These are phyloP conservation scores for Viridothelium virens DNA, from an alignment of 495 filamentous ascomycete genomes.

Conservation along the genomic window DNA sequence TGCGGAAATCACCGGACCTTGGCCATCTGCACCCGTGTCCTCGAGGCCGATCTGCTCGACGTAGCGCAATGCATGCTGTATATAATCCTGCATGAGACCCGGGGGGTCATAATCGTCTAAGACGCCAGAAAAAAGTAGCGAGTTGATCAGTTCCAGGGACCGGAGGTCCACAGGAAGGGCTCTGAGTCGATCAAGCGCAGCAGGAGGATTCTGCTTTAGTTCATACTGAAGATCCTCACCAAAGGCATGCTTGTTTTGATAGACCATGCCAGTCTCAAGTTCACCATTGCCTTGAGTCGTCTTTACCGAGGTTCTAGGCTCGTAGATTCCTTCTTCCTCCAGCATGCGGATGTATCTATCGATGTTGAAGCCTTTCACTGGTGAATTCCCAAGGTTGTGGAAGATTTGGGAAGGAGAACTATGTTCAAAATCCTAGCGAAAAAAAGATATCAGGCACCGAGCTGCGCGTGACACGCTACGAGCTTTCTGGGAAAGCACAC, in stretches of 20 bases:
- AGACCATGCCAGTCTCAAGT: not conserved
- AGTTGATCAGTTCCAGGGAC: constrained; percentile 35
- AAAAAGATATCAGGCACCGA: not conserved
- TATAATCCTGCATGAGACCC: constrained; percentile 22
- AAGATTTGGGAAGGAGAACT: not conserved
- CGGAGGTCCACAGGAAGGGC: constrained; percentile 31
- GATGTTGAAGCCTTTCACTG: constrained; percentile 15
- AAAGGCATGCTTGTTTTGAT: not conserved
- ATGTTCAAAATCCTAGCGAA: not conserved
- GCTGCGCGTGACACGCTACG: not conserved
- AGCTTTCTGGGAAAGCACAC: not conserved
- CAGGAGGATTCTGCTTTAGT: constrained; percentile 20
- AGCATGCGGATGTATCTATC: constrained; percentile 26
- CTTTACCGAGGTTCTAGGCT: constrained; percentile 6
- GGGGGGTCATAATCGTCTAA: constrained; percentile 19
- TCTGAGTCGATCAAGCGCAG: constrained; percentile 18
- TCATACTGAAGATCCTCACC: not conserved
- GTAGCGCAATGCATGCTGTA: constrained; percentile 28
- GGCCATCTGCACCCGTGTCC: not conserved
- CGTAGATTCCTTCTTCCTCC: constrained; percentile 32
- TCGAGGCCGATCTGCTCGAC: constrained; percentile 15
- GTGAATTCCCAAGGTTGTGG: not conserved
- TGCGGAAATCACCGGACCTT: not conserved
- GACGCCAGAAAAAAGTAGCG: constrained; percentile 24
- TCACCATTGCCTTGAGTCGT: not conserved